phyloP scores from a whole-genome alignment of 441 rosid species.

The Omphalea diandra region DNA sequence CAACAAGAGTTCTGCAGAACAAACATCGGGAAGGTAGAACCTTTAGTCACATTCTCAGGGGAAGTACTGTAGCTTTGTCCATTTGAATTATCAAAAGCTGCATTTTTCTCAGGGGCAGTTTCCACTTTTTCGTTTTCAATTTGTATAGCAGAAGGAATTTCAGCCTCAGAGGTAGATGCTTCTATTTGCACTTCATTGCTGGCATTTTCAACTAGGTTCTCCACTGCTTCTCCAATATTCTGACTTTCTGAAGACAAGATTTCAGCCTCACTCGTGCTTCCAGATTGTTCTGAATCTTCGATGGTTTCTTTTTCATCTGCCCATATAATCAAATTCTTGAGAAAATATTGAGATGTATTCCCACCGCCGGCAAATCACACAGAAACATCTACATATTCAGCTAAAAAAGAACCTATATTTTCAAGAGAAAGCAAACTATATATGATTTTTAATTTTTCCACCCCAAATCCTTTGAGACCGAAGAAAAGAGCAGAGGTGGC shows the following conservation, averaged over 20 bases:
- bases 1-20: not conserved
- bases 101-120: constrained; percentile 38
- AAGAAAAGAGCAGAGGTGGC: not conserved
- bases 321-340: constrained; percentile 10
- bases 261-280: constrained; percentile 30
- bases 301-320: constrained; percentile 35
- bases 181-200: constrained; percentile 40
- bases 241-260: constrained; percentile 36
- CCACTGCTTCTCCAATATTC: constrained; percentile 38
- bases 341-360: constrained; percentile 6
- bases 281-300: constrained; percentile 37
- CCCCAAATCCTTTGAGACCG: not conserved
- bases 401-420: not conserved
- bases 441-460: not conserved
- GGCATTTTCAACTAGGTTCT: constrained; percentile 35
- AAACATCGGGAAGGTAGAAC: constrained; percentile 26
- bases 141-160: constrained; percentile 24
- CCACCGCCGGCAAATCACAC: too few relatives aligned
- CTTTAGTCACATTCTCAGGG: constrained; percentile 35
- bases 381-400: not conserved
- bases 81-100: constrained; percentile 31
- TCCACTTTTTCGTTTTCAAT: constrained; percentile 32
- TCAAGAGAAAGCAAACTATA: constrained; percentile 1
- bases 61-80: constrained; percentile 25
- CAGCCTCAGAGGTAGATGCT: constrained; percentile 36